Evolutionary conservation across 2,329 filamentous ascomycete species (phyloP).

Genomic region (Sclerotinia spermophila): DNA sequence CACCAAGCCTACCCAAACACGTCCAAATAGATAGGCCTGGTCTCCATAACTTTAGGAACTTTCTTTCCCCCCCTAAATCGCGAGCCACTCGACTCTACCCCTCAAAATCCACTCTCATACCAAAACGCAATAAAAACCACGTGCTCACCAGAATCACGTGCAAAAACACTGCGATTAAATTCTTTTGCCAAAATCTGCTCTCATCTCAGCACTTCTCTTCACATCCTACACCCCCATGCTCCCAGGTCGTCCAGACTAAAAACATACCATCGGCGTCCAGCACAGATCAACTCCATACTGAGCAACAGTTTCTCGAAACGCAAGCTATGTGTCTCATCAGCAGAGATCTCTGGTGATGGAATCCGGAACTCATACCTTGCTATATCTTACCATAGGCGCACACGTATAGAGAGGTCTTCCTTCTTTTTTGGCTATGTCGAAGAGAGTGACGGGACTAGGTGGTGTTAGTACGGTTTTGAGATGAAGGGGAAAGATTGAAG

Average conservation of each 20-base stretch:
- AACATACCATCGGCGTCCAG: conserved; percentile 63
- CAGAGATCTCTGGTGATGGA: not conserved
- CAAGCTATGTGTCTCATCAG: conserved; percentile 45
- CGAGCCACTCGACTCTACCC: not conserved
- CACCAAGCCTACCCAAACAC: not conserved
- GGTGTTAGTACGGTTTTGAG: not conserved
- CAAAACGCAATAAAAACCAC: not conserved
- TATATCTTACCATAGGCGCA: conserved; percentile 67
- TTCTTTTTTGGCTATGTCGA: conserved; percentile 51
- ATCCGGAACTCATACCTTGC: conserved; percentile 42
- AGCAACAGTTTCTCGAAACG: conserved; percentile 64
- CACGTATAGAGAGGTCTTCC: conserved; percentile 54
- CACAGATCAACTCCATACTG: conserved; percentile 62
- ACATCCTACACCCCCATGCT: too few relatives aligned
- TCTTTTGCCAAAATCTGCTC: conserved; percentile 58
- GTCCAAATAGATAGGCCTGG: not conserved
- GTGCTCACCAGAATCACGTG: conserved; percentile 54
- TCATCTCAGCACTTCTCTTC: not conserved
- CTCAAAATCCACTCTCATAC: not conserved
- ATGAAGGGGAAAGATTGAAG: not conserved
- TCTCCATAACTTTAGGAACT: not conserved
- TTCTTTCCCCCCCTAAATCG: too few relatives aligned
- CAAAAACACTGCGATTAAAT: conserved; percentile 59
- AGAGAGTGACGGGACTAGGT: conserved; percentile 56
- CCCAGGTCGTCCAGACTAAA: too few relatives aligned